These are phyloP conservation scores for Metschnikowia matae DNA, from an alignment of 805 yeast genomes.

Conservation along the genomic window DNA sequence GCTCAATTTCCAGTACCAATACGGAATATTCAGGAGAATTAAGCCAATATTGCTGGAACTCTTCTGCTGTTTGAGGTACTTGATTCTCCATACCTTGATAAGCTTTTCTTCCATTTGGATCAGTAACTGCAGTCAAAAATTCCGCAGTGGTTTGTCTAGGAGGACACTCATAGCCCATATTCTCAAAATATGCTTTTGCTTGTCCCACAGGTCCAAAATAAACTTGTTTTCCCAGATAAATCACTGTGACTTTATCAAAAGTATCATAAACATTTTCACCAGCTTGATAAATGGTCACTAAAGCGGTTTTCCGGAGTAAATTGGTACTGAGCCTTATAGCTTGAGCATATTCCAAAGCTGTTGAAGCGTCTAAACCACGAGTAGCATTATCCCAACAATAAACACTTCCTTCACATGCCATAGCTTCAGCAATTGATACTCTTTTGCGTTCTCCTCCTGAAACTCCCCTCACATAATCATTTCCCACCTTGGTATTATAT, in stretches of 20 bases:
- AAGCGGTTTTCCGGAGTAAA: slow-evolving; percentile 47
- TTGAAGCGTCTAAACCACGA: slow-evolving; percentile 65
- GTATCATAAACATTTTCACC: slow-evolving; percentile 57
- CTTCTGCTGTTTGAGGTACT: slow-evolving; percentile 53
- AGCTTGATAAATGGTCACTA: slow-evolving; percentile 65
- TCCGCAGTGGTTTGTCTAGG: slow-evolving; percentile 65
- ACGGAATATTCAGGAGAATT: slow-evolving; percentile 45
- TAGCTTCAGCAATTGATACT: slow-evolving; percentile 64
- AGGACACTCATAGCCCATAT: slow-evolving; percentile 60
- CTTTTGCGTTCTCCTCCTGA: slow-evolving; percentile 72
- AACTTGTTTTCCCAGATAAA: slow-evolving; percentile 58
- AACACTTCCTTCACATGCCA: slow-evolving; percentile 41
- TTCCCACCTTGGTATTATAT: slow-evolving; percentile 55
- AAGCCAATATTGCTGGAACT: slow-evolving; percentile 55
- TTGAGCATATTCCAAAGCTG: slow-evolving; percentile 60
- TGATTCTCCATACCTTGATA: slow-evolving; percentile 44
- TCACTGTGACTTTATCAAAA: slow-evolving; percentile 58
- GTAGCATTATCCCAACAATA: slow-evolving; percentile 69
- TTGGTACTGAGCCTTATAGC: slow-evolving; percentile 53
- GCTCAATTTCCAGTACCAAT: slow-evolving; percentile 41
- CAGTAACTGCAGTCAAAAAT: slow-evolving; percentile 61
- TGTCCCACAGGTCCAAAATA: slow-evolving; percentile 50
- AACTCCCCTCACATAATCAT: slow-evolving; percentile 61
- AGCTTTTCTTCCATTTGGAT: slow-evolving; percentile 56
- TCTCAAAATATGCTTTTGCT: slow-evolving; percentile 51